These are phyloP conservation scores for Plantago ovata DNA, from an alignment of 257 asterid genomes.

Conservation along the genomic window DNA sequence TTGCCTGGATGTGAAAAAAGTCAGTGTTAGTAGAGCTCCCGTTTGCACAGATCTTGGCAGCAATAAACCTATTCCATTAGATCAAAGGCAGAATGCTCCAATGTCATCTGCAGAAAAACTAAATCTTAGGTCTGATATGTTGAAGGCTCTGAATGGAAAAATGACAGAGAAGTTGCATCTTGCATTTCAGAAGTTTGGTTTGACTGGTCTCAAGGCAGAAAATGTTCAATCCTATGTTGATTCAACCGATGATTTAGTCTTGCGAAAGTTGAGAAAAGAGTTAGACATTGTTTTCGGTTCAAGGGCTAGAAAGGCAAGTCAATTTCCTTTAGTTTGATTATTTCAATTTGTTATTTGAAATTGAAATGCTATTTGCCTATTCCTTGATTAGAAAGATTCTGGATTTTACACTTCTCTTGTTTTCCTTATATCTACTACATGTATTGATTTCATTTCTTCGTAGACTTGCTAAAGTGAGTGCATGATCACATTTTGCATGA, in stretches of 20 bases:
- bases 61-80: conserved; percentile 30
- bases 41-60: conserved; percentile 17
- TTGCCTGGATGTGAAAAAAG: conserved; percentile 12
- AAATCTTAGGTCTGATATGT: conserved; percentile 35
- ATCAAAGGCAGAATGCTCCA: conserved; percentile 9
- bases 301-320: conserved; percentile 34
- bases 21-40: conserved; percentile 20
- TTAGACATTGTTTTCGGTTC: conserved; percentile 25
- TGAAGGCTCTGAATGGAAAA: conserved; percentile 31
- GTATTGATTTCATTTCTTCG: not conserved
- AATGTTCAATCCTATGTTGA: conserved; percentile 27
- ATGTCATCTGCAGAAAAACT: conserved; percentile 27
- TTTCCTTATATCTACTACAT: not conserved
- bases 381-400: not conserved
- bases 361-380: not conserved
- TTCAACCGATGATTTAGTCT: conserved; percentile 34
- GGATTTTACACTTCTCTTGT: not conserved
- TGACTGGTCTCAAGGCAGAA: conserved; percentile 20
- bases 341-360: not conserved
- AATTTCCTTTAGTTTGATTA: not conserved
- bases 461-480: not conserved
- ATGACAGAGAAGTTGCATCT: conserved; percentile 29
- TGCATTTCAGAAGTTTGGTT: conserved; percentile 21
- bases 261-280: conserved; percentile 44
- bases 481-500: too few relatives aligned